Conservation (phyloP, 306 rosid genomes). For the Vigna hirtella region DNA sequence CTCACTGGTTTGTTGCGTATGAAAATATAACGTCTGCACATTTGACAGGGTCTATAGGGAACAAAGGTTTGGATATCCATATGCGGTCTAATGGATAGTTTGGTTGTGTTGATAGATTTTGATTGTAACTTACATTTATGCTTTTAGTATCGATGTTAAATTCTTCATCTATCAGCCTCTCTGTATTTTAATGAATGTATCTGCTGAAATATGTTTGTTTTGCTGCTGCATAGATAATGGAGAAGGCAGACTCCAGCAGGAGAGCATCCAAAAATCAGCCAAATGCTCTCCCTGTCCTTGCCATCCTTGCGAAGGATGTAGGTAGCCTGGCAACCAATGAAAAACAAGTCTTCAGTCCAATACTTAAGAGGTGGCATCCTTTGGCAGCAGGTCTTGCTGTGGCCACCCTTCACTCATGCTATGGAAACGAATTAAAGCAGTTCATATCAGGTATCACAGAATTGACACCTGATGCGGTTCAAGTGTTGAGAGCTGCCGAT, state of each 20-base stretch:
- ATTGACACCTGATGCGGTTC: conserved; percentile 97
- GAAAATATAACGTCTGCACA: not conserved
- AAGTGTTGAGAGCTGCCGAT: conserved; percentile 92
- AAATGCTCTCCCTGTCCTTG: conserved; percentile 87
- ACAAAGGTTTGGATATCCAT: not conserved
- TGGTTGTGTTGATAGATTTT: conserved; percentile 26
- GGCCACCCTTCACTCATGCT: conserved; percentile 95
- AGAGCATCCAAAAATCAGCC: conserved; percentile 93
- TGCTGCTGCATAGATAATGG: conserved; percentile 77
- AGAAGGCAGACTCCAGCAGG: conserved; percentile 94
- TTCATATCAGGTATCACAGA: conserved; percentile 80
- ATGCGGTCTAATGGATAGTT: not conserved
- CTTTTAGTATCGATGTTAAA: not conserved
- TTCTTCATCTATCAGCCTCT: conserved; percentile 32
- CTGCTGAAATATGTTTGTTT: conserved; percentile 47
- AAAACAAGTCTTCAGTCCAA: conserved; percentile 89
- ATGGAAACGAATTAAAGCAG: conserved; percentile 89
- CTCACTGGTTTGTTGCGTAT: conserved; percentile 23
- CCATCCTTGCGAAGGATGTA: conserved; percentile 95
- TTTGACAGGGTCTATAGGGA: not conserved
- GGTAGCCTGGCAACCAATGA: conserved; percentile 85
- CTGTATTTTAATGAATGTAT: conserved; percentile 14
- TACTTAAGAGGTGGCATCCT: conserved; percentile 95
- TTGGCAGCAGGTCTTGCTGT: conserved; percentile 95
- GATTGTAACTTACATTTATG: conserved; percentile 24